Percentiles rank a stretch among this genome's conserved stretches.
Conservation (phyloP, 2,329 filamentous ascomycete genomes). For the Emydomyces testavorans region DNA sequence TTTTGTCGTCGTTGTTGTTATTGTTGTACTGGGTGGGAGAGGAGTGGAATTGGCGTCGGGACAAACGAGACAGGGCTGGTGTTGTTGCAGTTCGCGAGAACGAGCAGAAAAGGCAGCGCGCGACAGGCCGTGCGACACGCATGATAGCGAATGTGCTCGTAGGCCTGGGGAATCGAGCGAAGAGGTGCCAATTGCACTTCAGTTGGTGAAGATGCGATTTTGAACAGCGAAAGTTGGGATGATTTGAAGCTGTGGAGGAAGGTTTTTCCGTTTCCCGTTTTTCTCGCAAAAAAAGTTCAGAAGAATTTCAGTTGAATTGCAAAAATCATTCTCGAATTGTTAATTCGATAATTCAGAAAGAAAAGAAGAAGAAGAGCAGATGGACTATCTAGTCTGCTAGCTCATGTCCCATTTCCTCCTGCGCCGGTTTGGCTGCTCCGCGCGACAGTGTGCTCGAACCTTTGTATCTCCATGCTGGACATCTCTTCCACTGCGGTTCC, state of each 20-base stretch:
- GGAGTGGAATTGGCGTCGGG: constrained; percentile 41
- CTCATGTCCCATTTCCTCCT: constrained; percentile 6
- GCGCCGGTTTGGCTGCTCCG: background rate
- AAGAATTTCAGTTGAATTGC: background rate
- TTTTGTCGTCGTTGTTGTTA: constrained; percentile 1
- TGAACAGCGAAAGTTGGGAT: too few species aligned
- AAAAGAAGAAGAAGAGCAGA: background rate
- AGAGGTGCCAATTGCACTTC: background rate
- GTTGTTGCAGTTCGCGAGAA: constrained; percentile 28
- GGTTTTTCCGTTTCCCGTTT: too few species aligned
- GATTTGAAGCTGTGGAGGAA: too few species aligned
- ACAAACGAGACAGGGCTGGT: constrained; percentile 31
- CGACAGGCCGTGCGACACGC: constrained; percentile 39
- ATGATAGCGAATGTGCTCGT: constrained; percentile 25
- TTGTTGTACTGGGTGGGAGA: constrained; percentile 29
- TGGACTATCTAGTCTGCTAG: background rate
- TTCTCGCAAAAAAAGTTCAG: background rate
- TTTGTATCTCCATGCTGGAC: background rate
- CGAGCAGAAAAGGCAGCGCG: constrained; percentile 42
- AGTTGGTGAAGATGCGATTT: background rate
- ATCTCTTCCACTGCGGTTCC: background rate
- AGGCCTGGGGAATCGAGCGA: background rate
- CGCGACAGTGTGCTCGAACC: background rate
- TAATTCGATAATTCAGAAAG: background rate
- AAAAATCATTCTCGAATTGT: background rate